A percentile compares a stretch with the other conserved stretches of the same genome.
These are phyloP conservation scores for Nannochloropsis oceanica DNA, from an alignment of 108 stramenopile species.

Conservation along the genomic window DNA sequence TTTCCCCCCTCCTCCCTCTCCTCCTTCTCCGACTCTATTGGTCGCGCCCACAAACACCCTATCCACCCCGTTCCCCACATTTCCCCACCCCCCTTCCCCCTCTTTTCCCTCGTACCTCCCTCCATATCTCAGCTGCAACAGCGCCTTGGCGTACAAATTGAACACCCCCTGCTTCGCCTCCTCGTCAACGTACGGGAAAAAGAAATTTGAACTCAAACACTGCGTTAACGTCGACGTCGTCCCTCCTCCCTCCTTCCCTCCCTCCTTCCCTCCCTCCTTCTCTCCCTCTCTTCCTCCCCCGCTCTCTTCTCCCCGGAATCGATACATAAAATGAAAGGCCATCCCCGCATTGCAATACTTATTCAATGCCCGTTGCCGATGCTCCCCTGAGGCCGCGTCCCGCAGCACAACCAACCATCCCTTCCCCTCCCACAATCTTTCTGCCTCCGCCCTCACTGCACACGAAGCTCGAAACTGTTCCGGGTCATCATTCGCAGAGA, in stretches of 20 bases:
- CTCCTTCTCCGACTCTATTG: too few species aligned
- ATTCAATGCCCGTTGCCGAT: not conserved
- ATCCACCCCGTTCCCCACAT: not conserved
- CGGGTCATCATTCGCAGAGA: conserved; percentile 5
- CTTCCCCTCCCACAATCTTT: not conserved
- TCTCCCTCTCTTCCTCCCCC: not conserved
- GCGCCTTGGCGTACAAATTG: conserved; percentile 3
- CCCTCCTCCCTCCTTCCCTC: too few species aligned
- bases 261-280: not conserved
- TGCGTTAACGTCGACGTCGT: conserved; percentile 6
- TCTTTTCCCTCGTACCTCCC: conserved; percentile 4
- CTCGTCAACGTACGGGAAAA: not conserved
- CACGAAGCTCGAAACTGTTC: conserved; percentile 20
- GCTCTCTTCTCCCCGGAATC: not conserved
- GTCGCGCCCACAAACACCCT: not conserved
- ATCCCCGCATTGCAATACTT: not conserved
- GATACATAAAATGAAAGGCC: conserved; percentile 18
- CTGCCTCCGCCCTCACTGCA: not conserved
- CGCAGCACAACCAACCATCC: not conserved
- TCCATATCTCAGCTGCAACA: conserved; percentile 4
- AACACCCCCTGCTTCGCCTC: conserved; percentile 5
- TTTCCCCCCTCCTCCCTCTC: not conserved
- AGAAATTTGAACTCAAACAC: conserved; percentile 7
- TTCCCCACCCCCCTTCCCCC: not conserved
- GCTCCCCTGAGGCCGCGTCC: not conserved